Evolutionary conservation across 805 yeast genomes (phyloP), one percentile per base, ranked within the genome.

Genomic region (Teunomyces pallodes): DNA sequence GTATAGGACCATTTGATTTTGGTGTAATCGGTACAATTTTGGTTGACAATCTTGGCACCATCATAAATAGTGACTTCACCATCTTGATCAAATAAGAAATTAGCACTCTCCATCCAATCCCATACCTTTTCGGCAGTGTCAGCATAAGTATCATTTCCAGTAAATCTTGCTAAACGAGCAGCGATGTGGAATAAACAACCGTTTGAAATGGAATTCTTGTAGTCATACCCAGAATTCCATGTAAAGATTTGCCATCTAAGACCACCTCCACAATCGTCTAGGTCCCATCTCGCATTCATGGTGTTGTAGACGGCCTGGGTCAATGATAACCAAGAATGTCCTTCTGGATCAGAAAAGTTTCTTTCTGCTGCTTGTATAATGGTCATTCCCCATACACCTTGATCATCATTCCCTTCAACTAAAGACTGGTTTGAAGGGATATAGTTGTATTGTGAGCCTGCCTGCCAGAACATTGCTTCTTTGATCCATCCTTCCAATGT

Each of bases 221-320:
- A 92, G 65, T 88, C 87, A 65, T 90, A 92, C 52, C 98, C 99
- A 5, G 89, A 77, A 65, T 92, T 92, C 96, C 96, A 91, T 48
- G 84, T 77, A 72, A 85, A 92, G 60, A 92, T 92, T 73, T 92
- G 98, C 98, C 98, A 92, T 67, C 97, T 77, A 51, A 92, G 70
- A 0, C 99, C 98, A 50, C 99, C 98, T 39, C 76, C 79, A 70
- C 99, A 92, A 47, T 73, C 60, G 3, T 57, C 62, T 6, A 64
- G 55, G 65, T 91, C 97, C 99, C 98, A 92, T 65, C 97, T 80
- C 28, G 75, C 69, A 35, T 87, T 83, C 96, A 92, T 91, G 31
- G 96, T 86, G 65, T 91, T 89, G 72, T 86, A 92, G 12, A 89
- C 87, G 2, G 96, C 96, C 69, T 90, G 96, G 0, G 95, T 87